Base-by-base conservation (phyloP, 2,329 filamentous ascomycete species). In the Penicillium hesseltinei region DNA sequence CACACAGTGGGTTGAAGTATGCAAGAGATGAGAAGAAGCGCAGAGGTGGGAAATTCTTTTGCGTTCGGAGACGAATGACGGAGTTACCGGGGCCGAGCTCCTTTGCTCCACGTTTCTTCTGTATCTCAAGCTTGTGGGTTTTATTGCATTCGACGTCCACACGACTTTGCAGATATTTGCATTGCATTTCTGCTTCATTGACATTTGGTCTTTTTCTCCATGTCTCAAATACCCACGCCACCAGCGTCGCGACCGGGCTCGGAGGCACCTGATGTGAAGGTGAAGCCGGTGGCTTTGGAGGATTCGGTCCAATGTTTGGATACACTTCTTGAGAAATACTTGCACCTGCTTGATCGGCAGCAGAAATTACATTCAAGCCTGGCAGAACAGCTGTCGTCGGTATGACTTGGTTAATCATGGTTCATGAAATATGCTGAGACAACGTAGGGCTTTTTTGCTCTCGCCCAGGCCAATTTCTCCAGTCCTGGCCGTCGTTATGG, bases 381-480 rank as follows among this genome's bases (percentile, higher is more conserved):
- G 5, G 69, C 73, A 7, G 71, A 70, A 38, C 62, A 68, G 10
- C 58, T 79, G 11, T 77, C 77, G 31, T 73, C 71, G 57, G 77
- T 80, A 75, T 54, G 63, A 13, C 15, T 43, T 47, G 21, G 35
- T 47, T 48, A n/a, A 17, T 23, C 43, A 42, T 31, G 39, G 36
- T 21, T 45, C 29, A 23, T 35, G 17, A 38, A 44, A 56, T 17
- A 59, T 54, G 56, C 56, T 74, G 66, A 64, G 59, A 62, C 58
- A 49, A 53, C 45, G 44, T 66, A 81, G 73, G 79, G 79, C 5
- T 81, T 79, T 59, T 68, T 81, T 39, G 74, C 77, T 38, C 74
- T 82, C 33, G 75, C 79, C 21, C 75, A 80, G 56, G 79, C 79
- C 38, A 81, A 81, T 59, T 78, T 78, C 59, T 75, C 73, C 31